Base-by-base conservation (phyloP, 306 rosid species). In the Crotalaria pallida region DNA sequence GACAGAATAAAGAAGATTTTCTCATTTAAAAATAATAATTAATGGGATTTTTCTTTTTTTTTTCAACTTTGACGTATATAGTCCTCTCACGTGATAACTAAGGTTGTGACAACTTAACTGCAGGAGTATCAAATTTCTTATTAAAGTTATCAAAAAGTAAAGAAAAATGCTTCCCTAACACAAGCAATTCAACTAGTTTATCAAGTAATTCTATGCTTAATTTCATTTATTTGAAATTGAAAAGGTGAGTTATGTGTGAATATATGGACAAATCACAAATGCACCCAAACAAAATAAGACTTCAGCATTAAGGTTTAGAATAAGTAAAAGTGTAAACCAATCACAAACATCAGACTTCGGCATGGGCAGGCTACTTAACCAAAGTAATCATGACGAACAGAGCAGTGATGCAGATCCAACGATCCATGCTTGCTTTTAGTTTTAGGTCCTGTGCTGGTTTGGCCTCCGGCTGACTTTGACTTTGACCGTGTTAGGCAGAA, bases 391-490 rank as follows among this genome's bases (percentile, higher is more conserved):
- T 10, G 23, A 34, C 26, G 48, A 43, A 22, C 36, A n/a, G 38
- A 23, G 15, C 7, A 2, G 31, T 11, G 33, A 67, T 50, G 61
- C 49, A 11, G 22, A 34, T 19, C n/a, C n/a, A n/a, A n/a, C n/a
- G n/a, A n/a, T 22, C 40, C 24, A 38, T 9, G 8, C 38, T 24
- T 7, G 65, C 6, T 16, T 7, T 33, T 15, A 15, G 24, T 13
- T n/a, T 7, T 57, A 16, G 15, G 11, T 18, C 58, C 3, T 27
- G 41, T 16, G 40, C 5, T 52, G 7, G 17, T 69, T 10, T 36
- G 10, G 73, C 73, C 49, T 52, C 73, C 24, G 7, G 23, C 40
- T 15, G 58, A 31, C 64, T 58, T 44, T 53, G 64, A 69, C 52
- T 68, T 67, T n/a, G 40, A 13, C 52, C 58, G 2, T 16, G 71